A percentile compares a stretch with the other conserved stretches of the same genome.
Evolutionary conservation across 1,284 basidiomycete species (phyloP).

Genomic region (Malassezia equina): DNA sequence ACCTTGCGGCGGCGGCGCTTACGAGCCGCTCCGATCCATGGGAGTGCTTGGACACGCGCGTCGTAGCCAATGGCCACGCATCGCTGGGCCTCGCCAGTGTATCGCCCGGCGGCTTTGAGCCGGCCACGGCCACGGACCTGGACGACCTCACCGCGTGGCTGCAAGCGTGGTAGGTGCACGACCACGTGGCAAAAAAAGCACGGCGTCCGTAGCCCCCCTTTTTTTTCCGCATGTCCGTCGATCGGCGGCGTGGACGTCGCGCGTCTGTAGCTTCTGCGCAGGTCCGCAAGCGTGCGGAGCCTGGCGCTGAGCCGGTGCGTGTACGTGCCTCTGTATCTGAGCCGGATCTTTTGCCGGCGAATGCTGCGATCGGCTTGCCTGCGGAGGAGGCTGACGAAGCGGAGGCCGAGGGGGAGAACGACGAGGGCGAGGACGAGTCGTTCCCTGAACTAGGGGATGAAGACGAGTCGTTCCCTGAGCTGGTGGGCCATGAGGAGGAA

Average conservation of each 20-base stretch:
- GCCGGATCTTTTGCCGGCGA: constrained; percentile 1
- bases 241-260: not conserved
- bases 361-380: constrained; percentile 4
- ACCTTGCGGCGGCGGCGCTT: constrained; percentile 23
- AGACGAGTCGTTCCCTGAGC: constrained; percentile 49
- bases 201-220: not conserved
- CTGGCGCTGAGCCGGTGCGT: constrained; percentile 7
- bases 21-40: constrained; percentile 13
- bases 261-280: not conserved
- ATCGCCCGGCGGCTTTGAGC: constrained; percentile 16
- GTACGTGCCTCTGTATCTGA: not conserved
- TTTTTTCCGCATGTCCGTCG: constrained; percentile 7
- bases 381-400: constrained; percentile 14
- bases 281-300: constrained; percentile 15
- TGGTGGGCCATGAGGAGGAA: constrained; percentile 44
- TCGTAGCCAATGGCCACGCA: constrained; percentile 29
- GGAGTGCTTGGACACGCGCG: constrained; percentile 29
- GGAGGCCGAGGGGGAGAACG: constrained; percentile 27
- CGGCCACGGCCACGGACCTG: constrained; percentile 9
- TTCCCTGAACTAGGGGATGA: constrained; percentile 51
- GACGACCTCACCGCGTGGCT: constrained; percentile 23
- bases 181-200: not conserved
- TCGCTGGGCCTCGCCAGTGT: constrained; percentile 27
- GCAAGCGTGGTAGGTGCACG: constrained; percentile 14
- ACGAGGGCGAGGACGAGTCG: constrained; percentile 38